Percentiles rank a stretch among this genome's conserved stretches.
Conservation (phyloP, 306 rosid species). For the Cicer chorassanicum region DNA sequence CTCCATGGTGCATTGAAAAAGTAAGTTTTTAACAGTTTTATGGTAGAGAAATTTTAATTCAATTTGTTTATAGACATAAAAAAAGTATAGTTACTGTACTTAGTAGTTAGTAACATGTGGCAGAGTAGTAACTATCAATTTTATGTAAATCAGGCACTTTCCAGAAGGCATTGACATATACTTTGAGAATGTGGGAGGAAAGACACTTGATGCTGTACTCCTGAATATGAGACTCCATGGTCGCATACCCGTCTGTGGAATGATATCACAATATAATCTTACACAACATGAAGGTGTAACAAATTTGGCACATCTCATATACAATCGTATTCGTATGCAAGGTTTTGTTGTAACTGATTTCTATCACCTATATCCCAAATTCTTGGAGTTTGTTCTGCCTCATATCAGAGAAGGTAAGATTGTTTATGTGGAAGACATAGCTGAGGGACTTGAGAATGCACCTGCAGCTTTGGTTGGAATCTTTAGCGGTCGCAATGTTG, state of each 20-base stretch:
- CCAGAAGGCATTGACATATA: conserved; percentile 49
- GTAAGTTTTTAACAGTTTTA: conserved; percentile 31
- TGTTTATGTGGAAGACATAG: conserved; percentile 47
- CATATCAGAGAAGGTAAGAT: conserved; percentile 42
- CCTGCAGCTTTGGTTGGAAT: conserved; percentile 50
- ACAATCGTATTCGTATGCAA: conserved; percentile 32
- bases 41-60: background rate
- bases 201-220: conserved; percentile 51
- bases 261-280: conserved; percentile 55
- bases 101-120: background rate
- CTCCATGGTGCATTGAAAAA: conserved; percentile 64
- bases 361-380: conserved; percentile 41
- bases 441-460: conserved; percentile 47
- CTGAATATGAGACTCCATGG: conserved; percentile 45
- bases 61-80: background rate
- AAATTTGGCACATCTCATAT: conserved; percentile 42
- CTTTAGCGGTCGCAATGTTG: conserved; percentile 43
- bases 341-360: conserved; percentile 42
- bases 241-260: conserved; percentile 44
- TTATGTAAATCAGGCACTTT: conserved; percentile 38
- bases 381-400: conserved; percentile 41
- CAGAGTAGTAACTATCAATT: background rate
- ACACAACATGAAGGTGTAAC: conserved; percentile 38
- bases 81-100: background rate
- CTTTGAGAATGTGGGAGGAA: conserved; percentile 53